Percentiles rank a stretch among this genome's conserved stretches.
These are phyloP conservation scores for Bolboschoenus planiculmis DNA, from an alignment of 176 grass and related monocot genomes.

Conservation along the genomic window DNA sequence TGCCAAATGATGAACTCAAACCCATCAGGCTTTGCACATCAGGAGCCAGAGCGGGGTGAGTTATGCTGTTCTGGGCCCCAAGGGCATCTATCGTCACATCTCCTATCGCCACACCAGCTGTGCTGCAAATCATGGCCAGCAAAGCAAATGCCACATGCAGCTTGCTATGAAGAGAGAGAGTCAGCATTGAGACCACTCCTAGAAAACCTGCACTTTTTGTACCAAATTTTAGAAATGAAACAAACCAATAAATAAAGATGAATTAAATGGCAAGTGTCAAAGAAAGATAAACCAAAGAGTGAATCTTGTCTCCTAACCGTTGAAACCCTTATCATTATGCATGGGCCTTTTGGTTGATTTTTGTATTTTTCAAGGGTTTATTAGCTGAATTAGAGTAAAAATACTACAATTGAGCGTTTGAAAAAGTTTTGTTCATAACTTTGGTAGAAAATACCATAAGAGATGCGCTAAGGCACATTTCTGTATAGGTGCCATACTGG, in stretches of 20 bases:
- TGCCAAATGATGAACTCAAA: slow-evolving; percentile 66
- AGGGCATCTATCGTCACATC: slow-evolving; percentile 88
- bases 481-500: not conserved
- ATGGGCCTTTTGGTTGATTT: not conserved
- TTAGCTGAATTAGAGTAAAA: not conserved
- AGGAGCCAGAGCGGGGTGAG: slow-evolving; percentile 51
- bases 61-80: slow-evolving; percentile 66
- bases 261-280: not conserved
- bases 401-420: not conserved
- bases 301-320: not conserved
- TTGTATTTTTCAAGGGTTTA: not conserved
- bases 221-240: not conserved
- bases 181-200: slow-evolving; percentile 71
- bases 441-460: not conserved
- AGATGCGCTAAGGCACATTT: not conserved
- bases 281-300: not conserved
- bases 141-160: slow-evolving; percentile 52
- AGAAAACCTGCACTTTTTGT: slow-evolving; percentile 51
- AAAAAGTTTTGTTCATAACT: not conserved
- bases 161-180: slow-evolving; percentile 56
- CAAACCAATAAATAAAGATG: not conserved
- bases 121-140: slow-evolving; percentile 49
- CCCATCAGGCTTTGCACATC: slow-evolving; percentile 82
- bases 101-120: slow-evolving; percentile 59
- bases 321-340: not conserved